Percentiles rank a stretch among this genome's conserved stretches.
phyloP scores from a whole-genome alignment of 495 filamentous ascomycete species.

The Aspergillus haitiensis region DNA sequence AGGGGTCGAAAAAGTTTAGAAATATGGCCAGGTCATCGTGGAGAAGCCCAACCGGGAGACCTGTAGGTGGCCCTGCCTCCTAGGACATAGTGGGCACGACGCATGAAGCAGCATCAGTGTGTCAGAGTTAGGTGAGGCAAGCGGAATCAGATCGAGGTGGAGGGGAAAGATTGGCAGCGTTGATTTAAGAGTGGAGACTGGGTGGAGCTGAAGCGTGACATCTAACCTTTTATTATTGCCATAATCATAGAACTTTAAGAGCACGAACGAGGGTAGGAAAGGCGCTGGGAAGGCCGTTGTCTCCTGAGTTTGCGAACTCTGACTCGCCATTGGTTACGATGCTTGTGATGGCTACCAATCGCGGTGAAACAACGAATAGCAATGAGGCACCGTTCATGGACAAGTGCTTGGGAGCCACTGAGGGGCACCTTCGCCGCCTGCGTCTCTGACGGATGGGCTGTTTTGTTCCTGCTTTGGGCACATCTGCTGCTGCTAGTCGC shows the following conservation, averaged over 20 bases:
- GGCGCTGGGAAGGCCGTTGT: background rate
- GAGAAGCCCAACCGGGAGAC: constrained; percentile 30
- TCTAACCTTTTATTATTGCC: constrained; percentile 9
- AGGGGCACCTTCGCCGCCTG: constrained; percentile 17
- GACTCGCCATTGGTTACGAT: background rate
- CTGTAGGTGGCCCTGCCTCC: constrained; percentile 28
- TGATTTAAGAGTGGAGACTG: constrained; percentile 9
- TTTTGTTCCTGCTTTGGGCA: constrained; percentile 32
- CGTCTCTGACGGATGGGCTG: constrained; percentile 21
- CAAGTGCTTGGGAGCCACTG: constrained; percentile 21
- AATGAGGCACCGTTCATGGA: constrained; percentile 13
- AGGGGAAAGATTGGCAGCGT: constrained; percentile 21
- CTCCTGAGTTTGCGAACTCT: background rate
- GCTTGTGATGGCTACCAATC: constrained; percentile 18
- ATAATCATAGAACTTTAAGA: background rate
- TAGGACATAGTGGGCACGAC: constrained; percentile 26
- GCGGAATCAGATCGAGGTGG: constrained; percentile 19
- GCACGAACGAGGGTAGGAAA: background rate
- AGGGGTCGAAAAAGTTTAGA: constrained; percentile 20
- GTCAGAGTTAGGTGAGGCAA: constrained; percentile 30
- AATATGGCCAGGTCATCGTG: constrained; percentile 43
- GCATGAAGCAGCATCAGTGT: constrained; percentile 20
- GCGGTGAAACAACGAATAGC: constrained; percentile 21
- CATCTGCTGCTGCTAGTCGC: constrained; percentile 33
- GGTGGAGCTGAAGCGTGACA: constrained; percentile 18